These are phyloP conservation scores for Lolium rigidum DNA, from an alignment of 176 grass and related monocot genomes.

Conservation along the genomic window DNA sequence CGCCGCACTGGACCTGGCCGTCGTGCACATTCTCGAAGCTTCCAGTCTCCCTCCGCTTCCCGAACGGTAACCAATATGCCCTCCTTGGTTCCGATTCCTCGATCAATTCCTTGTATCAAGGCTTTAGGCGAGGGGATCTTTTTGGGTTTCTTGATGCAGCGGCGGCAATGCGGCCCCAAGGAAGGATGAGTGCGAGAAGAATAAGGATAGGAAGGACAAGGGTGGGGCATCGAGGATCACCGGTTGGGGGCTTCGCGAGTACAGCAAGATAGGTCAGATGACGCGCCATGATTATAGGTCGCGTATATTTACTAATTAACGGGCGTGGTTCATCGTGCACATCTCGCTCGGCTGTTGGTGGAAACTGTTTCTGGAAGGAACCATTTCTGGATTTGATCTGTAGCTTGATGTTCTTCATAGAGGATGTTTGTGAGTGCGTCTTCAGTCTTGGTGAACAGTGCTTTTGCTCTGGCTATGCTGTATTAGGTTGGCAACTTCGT, in stretches of 20 bases:
- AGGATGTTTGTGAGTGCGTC: not conserved
- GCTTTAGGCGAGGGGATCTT: slow-evolving; percentile 20
- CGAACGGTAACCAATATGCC: slow-evolving; percentile 26
- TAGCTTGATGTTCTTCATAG: not conserved
- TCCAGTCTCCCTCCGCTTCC: slow-evolving; percentile 29
- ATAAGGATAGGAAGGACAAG: slow-evolving; percentile 71
- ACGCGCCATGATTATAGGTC: not conserved
- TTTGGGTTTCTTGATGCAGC: slow-evolving; percentile 39
- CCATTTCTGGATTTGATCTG: not conserved
- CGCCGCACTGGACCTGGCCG: slow-evolving; percentile 31
- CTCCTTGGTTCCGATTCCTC: slow-evolving; percentile 6
- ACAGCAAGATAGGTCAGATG: slow-evolving; percentile 86
- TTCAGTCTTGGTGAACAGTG: not conserved
- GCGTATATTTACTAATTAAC: not conserved
- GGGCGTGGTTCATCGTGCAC: not conserved
- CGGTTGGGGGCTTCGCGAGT: slow-evolving; percentile 90
- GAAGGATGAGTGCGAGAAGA: slow-evolving; percentile 47
- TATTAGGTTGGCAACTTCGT: not conserved
- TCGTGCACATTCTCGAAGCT: slow-evolving; percentile 32
- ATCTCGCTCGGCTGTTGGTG: not conserved
- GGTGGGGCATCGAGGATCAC: slow-evolving; percentile 52
- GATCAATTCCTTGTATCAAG: slow-evolving; percentile 9
- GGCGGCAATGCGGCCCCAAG: slow-evolving; percentile 45
- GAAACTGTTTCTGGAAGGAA: not conserved
- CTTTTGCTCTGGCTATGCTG: slow-evolving; percentile 2